Percentiles rank a stretch among this genome's conserved stretches.
These are phyloP conservation scores for Sphagnum contortum DNA, from an alignment of 225 moss, liverwort and hornwort genomes.

Conservation along the genomic window DNA sequence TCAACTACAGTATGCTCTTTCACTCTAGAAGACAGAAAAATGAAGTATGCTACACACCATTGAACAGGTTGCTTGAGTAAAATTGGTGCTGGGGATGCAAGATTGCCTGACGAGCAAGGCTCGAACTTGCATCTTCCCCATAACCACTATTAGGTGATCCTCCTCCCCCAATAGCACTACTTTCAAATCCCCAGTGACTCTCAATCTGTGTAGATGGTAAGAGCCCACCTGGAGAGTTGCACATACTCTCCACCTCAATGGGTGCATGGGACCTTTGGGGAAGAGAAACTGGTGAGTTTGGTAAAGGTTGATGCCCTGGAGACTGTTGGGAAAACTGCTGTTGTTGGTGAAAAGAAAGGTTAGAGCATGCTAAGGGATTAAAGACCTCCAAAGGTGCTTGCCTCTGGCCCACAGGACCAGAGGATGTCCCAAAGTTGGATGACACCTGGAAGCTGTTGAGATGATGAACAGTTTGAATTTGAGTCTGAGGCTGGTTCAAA, in stretches of 20 bases:
- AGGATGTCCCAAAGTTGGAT: too few species aligned
- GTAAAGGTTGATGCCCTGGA: conserved; percentile 19
- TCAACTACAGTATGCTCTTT: too few species aligned
- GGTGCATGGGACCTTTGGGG: conserved; percentile 1
- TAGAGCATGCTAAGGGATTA: too few species aligned
- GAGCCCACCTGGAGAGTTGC: conserved; percentile 18
- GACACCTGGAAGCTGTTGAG: too few species aligned
- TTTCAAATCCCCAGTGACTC: too few species aligned
- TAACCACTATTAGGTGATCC: conserved; percentile 2
- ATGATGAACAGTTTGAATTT: too few species aligned
- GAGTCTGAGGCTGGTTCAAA: not conserved
- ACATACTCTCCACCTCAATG: conserved; percentile 10
- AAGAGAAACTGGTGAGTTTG: conserved; percentile 14
- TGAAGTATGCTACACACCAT: conserved; percentile 10
- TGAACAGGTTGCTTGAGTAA: conserved; percentile 26
- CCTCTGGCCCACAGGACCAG: too few species aligned
- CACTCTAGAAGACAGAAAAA: not conserved
- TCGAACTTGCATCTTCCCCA: conserved; percentile 8
- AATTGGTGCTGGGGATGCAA: conserved; percentile 20
- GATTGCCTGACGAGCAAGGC: conserved; percentile 22
- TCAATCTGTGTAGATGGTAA: conserved; percentile 24
- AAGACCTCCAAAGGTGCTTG: too few species aligned
- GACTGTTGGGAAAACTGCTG: conserved; percentile 29
- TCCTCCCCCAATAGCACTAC: too few species aligned
- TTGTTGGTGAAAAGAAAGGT: not conserved